Conservation (phyloP, 495 filamentous ascomycete species). For the Neurospora cerealis region DNA sequence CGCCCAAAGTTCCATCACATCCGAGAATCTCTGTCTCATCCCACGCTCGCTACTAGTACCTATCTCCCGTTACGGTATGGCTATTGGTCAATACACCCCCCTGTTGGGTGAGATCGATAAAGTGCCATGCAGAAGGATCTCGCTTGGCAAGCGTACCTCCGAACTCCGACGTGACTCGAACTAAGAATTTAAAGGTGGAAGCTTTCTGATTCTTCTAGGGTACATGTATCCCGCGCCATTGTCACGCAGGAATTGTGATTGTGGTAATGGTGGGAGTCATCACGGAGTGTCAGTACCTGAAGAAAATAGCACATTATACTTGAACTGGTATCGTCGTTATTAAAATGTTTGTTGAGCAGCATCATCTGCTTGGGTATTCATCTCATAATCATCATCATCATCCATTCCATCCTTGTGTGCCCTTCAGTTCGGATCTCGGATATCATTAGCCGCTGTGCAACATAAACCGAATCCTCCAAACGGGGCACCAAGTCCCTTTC, state of each 20-base stretch:
- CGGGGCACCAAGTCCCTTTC: neutral
- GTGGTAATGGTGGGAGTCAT: neutral
- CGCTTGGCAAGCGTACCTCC: neutral
- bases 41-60: neutral
- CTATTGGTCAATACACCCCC: neutral
- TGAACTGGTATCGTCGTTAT: neutral
- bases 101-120: neutral
- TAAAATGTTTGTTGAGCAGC: neutral
- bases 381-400: neutral
- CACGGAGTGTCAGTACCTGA: neutral
- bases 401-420: neutral
- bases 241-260: neutral
- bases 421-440: neutral
- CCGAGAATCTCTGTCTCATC: neutral
- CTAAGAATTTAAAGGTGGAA: too few species aligned
- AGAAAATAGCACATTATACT: neutral
- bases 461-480: neutral
- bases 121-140: neutral
- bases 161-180: too few species aligned
- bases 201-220: neutral
- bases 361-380: neutral
- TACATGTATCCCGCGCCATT: neutral
- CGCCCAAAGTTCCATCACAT: neutral
- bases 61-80: neutral
- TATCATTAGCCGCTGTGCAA: neutral